Evolutionary conservation across 352 stramenopile species (phyloP).

Genomic region (Aphanomyces invadans): DNA sequence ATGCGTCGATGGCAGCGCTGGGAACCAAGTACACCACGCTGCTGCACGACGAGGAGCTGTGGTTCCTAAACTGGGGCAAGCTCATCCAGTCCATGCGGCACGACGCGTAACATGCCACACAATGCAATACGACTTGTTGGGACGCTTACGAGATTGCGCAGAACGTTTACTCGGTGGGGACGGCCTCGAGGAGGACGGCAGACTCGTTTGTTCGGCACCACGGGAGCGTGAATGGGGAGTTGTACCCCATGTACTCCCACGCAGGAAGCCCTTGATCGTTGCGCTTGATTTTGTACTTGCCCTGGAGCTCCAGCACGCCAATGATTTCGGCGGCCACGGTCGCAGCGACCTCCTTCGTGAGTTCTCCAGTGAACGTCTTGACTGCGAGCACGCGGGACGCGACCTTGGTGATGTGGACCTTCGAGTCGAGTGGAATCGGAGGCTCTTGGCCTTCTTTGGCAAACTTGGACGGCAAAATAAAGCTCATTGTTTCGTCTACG

Average conservation of each 20-base stretch:
- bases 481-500: conserved; percentile 18
- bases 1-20: background rate
- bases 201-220: conserved; percentile 23
- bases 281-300: conserved; percentile 3
- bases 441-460: conserved; percentile 2
- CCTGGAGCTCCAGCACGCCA: background rate
- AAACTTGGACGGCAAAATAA: conserved; percentile 25
- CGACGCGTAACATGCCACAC: background rate
- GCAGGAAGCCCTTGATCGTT: conserved; percentile 9
- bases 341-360: background rate
- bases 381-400: background rate
- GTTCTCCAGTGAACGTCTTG: conserved; percentile 10
- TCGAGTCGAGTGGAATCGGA: conserved; percentile 7
- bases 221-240: conserved; percentile 19
- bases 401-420: conserved; percentile 11
- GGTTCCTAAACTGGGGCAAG: conserved; percentile 20
- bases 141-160: background rate
- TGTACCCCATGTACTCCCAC: conserved; percentile 23
- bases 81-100: conserved; percentile 20
- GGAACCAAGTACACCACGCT: conserved; percentile 10
- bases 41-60: conserved; percentile 13
- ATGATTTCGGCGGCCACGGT: background rate
- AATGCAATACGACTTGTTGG: background rate
- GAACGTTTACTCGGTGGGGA: background rate
- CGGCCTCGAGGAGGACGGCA: background rate